phyloP scores from a whole-genome alignment of 2,329 filamentous ascomycete genomes.

The Madurella mycetomatis region DNA sequence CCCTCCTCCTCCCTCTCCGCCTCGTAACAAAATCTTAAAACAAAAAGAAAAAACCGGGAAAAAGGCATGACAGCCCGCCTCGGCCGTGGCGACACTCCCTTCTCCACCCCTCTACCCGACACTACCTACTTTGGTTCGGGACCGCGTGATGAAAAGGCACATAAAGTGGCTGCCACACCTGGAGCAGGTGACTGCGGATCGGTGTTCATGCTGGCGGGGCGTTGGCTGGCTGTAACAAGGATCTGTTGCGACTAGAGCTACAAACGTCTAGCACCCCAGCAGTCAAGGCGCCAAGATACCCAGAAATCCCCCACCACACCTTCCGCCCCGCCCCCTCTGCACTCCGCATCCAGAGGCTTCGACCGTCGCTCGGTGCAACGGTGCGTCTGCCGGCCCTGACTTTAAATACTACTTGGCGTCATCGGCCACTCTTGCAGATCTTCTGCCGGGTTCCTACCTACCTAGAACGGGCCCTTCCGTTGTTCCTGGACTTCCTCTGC shows the following conservation, averaged over 20 bases:
- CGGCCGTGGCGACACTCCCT: no score
- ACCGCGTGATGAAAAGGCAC: background rate
- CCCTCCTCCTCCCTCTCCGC: no score
- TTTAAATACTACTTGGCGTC: background rate
- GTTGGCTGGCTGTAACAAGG: background rate
- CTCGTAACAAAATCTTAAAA: no score
- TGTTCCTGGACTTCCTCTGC: background rate
- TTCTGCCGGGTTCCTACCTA: background rate
- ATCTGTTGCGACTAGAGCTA: background rate
- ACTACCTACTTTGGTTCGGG: background rate
- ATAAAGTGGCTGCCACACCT: background rate
- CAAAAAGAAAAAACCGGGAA: no score
- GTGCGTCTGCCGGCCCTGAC: constrained; percentile 2
- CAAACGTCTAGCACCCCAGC: background rate
- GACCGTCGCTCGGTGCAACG: constrained; percentile 16
- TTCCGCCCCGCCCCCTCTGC: constrained; percentile 18
- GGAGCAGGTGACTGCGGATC: background rate
- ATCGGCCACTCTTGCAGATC: background rate
- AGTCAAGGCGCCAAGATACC: background rate
- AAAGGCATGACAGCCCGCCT: no score
- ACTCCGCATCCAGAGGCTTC: constrained; percentile 16
- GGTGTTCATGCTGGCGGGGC: background rate
- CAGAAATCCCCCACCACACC: background rate
- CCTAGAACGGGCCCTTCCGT: background rate
- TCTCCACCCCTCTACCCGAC: no score